Conservation (phyloP, 2,329 filamentous ascomycete species). For the Ascochyta viciae-villosae region DNA sequence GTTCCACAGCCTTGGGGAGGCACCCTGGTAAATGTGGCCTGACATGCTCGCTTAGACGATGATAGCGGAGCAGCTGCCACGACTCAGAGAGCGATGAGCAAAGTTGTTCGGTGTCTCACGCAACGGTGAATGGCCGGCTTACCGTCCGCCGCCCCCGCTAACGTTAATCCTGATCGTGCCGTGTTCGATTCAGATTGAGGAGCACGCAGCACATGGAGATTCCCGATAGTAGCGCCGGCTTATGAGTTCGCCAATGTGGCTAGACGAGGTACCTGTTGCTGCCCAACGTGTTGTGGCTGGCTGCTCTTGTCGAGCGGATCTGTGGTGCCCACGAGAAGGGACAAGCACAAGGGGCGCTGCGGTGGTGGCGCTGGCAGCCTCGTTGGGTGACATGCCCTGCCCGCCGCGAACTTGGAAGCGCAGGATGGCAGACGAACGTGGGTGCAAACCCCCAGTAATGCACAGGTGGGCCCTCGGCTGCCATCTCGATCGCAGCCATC, state of each 20-base stretch:
- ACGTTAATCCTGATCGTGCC: slow-evolving; percentile 19
- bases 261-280: slow-evolving; percentile 13
- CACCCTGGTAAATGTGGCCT: slow-evolving; percentile 12
- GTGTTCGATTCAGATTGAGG: slow-evolving; percentile 15
- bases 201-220: slow-evolving; percentile 11
- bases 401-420: too few relatives aligned
- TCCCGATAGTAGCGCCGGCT: slow-evolving; percentile 17
- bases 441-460: slow-evolving; percentile 24
- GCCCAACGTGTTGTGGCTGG: slow-evolving; percentile 15
- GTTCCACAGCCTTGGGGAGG: slow-evolving; percentile 15
- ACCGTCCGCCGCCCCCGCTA: slow-evolving; percentile 16
- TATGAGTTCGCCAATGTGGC: background rate
- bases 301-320: background rate
- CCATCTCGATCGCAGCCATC: slow-evolving; percentile 36
- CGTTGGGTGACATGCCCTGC: slow-evolving; percentile 5
- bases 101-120: slow-evolving; percentile 5
- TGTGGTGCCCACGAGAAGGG: slow-evolving; percentile 10
- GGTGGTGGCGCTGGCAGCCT: slow-evolving; percentile 8
- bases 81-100: slow-evolving; percentile 8
- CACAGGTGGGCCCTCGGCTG: slow-evolving; percentile 27
- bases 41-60: slow-evolving; percentile 14
- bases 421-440: slow-evolving; percentile 25
- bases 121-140: slow-evolving; percentile 17
- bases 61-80: slow-evolving; percentile 9
- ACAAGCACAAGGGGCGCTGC: background rate